These are phyloP conservation scores for Linnemannia elongata DNA, from an alignment of 192 early-diverging fungal species.

Conservation along the genomic window DNA sequence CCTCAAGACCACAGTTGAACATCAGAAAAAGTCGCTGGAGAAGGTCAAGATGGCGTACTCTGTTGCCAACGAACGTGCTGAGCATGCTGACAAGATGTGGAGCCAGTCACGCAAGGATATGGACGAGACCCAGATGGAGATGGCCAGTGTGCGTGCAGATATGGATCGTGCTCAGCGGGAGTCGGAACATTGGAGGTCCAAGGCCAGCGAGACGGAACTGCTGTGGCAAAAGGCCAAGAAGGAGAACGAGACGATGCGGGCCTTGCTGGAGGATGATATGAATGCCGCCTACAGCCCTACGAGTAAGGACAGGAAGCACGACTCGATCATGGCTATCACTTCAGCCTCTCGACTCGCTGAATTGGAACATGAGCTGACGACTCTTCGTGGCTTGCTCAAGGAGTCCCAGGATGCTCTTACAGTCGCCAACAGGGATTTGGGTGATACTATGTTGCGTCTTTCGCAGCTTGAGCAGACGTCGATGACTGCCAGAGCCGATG, in stretches of 20 bases:
- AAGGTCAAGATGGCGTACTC: constrained; percentile 56
- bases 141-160: constrained; percentile 46
- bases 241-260: constrained; percentile 55
- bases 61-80: constrained; percentile 57
- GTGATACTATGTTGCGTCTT: constrained; percentile 60
- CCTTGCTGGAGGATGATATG: constrained; percentile 60
- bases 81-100: constrained; percentile 59
- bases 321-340: constrained; percentile 44
- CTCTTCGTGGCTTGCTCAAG: constrained; percentile 34
- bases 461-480: constrained; percentile 62
- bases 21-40: constrained; percentile 60
- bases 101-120: constrained; percentile 57
- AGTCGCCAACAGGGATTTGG: constrained; percentile 47
- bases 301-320: constrained; percentile 51
- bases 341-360: constrained; percentile 38
- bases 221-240: constrained; percentile 57
- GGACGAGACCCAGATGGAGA: constrained; percentile 45
- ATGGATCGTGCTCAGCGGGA: constrained; percentile 57
- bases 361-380: constrained; percentile 56
- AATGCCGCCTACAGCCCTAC: constrained; percentile 26
- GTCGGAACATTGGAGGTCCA: constrained; percentile 49
- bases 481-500: constrained; percentile 62
- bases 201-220: constrained; percentile 55
- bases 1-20: constrained; percentile 58
- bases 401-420: constrained; percentile 45